Evolutionary conservation across 192 early-diverging fungal genomes (phyloP).

Genomic region (Haplosporangium gracile): DNA sequence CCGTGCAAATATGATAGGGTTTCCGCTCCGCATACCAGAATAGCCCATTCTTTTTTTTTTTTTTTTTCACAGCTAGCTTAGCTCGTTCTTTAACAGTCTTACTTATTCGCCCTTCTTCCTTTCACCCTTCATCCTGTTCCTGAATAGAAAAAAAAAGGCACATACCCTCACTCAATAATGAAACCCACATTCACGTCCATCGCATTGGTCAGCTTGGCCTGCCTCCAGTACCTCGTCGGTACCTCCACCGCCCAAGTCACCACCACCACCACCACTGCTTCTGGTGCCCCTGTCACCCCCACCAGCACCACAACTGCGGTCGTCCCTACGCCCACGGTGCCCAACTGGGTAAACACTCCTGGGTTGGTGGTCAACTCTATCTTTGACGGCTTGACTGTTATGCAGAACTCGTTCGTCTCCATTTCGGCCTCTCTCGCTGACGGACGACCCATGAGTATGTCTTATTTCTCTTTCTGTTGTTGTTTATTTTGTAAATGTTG

Average conservation of each 20-base stretch:
- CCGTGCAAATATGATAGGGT: not conserved
- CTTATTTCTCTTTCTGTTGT: not conserved
- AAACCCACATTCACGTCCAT: constrained; percentile 22
- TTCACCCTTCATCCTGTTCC: not conserved
- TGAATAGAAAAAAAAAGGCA: not conserved
- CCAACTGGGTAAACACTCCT: constrained; percentile 33
- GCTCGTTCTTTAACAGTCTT: not conserved
- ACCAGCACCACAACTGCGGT: not conserved
- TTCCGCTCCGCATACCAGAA: not conserved
- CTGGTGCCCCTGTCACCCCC: not conserved
- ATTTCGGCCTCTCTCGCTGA: constrained; percentile 10
- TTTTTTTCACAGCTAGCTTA: not conserved
- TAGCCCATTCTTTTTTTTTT: not conserved
- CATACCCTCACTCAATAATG: constrained; percentile 1
- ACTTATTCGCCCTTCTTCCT: not conserved
- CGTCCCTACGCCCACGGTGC: constrained; percentile 8
- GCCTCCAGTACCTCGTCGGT: constrained; percentile 21
- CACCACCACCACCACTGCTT: not conserved
- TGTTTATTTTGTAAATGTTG: not conserved
- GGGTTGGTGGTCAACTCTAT: constrained; percentile 20
- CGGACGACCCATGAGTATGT: constrained; percentile 25
- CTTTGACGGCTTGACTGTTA: constrained; percentile 22
- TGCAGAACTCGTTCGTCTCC: constrained; percentile 22
- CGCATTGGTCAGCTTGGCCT: constrained; percentile 18
- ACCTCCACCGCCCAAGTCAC: not conserved